A percentile compares a stretch with the other conserved stretches of the same genome.
These are phyloP conservation scores for Noccaea caerulescens DNA, from an alignment of 345 rosid species.

Conservation along the genomic window DNA sequence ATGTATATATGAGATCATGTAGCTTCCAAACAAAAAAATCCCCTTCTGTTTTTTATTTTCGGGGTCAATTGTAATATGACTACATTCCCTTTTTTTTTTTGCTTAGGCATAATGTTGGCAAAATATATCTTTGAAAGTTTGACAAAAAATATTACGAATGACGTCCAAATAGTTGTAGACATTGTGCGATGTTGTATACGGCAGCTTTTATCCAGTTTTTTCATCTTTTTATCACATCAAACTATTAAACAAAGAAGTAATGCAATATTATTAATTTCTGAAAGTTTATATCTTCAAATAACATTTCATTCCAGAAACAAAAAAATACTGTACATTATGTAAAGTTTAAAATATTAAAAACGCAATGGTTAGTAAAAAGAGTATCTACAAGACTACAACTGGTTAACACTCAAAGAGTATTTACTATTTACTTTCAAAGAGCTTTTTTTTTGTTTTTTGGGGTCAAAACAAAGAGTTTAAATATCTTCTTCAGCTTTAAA, in stretches of 20 bases:
- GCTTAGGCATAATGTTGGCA: too few species aligned
- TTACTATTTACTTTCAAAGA: slow-evolving; percentile 6
- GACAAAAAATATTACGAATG: not conserved
- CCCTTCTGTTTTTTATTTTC: slow-evolving; percentile 17
- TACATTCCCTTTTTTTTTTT: not conserved
- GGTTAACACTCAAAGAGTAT: not conserved
- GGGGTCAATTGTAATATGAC: slow-evolving; percentile 40
- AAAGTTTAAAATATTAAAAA: too few species aligned
- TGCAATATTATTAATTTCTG: not conserved
- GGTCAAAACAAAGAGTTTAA: not conserved
- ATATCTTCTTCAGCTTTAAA: slow-evolving; percentile 13
- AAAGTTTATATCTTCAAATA: not conserved
- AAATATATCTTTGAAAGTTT: not conserved
- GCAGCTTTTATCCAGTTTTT: not conserved
- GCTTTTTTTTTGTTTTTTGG: not conserved
- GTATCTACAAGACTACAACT: too few species aligned
- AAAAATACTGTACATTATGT: not conserved
- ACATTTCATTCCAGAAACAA: not conserved
- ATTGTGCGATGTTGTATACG: not conserved
- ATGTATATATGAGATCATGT: slow-evolving; percentile 33
- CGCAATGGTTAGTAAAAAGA: too few species aligned
- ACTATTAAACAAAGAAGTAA: not conserved
- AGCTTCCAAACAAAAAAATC: slow-evolving; percentile 30
- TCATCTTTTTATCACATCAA: slow-evolving; percentile 4
- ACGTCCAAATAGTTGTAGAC: too few species aligned